Base-by-base conservation (phyloP, 176 grass and related monocot genomes). In the Guadua angustifolia region DNA sequence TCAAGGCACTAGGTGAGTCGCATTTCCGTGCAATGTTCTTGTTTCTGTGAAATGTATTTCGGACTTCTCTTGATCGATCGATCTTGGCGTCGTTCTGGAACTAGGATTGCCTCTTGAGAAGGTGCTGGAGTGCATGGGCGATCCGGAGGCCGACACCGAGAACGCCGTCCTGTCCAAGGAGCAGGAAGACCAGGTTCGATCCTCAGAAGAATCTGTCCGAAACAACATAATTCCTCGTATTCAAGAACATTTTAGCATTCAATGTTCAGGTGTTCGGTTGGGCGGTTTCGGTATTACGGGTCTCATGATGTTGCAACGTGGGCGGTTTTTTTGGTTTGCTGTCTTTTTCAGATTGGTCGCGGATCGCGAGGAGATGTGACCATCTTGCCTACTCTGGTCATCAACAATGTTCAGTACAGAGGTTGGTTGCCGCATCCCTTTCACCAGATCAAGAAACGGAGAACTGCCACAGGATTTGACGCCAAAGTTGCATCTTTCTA, bases 331-430 rank as follows among this genome's bases (percentile, higher is more conserved):
- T 12, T 47, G 71, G 29, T 32, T 4, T 39, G 53, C 4, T 12
- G 4, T 17, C 70, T 7, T 10, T 56, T 76, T 9, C 82, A 98
- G 96, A 87, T 99, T 13, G 93, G 96, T 3, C 89, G 86, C 56
- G 93, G 90, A 25, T 89, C 89, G 12, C 50, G 96, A 25, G 89
- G 96, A 3, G 96, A 99, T n/a, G 96, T 99, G 44, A 95, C 93
- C 63, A 94, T 99, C 74, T 75, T 99, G 47, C 96, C 96, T 1
- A 99, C 96, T 5, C 61, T 99, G 14, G 91, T 99, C 52, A 94
- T 99, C 85, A 99, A 99, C 89, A 90, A 99, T 4, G 88, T 99
- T 19, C 96, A 99, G 77, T 99, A 99, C 81, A 93, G 96, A 95
- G 96, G 96, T 98, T 84, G 16, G 84, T 18, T 43, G 75, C 3